Conservation (phyloP, 2,329 filamentous ascomycete genomes). For the Sclerotinia borealis region DNA sequence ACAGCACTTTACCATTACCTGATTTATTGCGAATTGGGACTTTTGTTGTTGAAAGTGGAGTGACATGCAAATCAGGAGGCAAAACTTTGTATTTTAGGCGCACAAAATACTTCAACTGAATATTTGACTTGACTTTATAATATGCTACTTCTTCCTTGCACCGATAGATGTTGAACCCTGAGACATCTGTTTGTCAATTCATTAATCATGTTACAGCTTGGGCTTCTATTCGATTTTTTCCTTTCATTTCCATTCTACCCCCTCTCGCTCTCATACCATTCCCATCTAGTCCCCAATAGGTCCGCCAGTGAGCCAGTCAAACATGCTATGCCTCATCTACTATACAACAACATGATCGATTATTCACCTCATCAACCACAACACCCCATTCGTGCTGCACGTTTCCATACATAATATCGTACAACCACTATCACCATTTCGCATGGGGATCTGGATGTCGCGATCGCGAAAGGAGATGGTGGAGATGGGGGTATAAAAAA, state of each 20-base stretch:
- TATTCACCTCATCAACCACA: constrained; percentile 49
- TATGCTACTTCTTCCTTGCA: background rate
- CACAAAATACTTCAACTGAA: constrained; percentile 10
- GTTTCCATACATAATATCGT: constrained; percentile 69
- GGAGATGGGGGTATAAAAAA: constrained; percentile 64
- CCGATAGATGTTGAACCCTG: background rate
- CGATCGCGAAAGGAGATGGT: constrained; percentile 60
- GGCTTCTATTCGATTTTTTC: background rate
- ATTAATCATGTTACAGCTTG: background rate
- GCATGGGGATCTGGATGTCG: constrained; percentile 58
- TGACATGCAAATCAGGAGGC: background rate
- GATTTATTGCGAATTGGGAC: background rate
- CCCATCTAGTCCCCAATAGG: background rate
- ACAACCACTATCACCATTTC: constrained; percentile 48
- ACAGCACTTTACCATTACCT: background rate
- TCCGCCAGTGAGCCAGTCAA: background rate
- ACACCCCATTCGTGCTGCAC: constrained; percentile 64
- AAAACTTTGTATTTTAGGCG: constrained; percentile 14
- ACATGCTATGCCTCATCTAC: background rate
- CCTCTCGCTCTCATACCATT: background rate
- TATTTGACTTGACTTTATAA: background rate
- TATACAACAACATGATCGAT: background rate
- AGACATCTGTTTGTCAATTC: background rate
- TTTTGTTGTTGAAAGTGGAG: background rate
- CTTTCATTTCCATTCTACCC: background rate